Evolutionary conservation across 805 yeast species (phyloP).

Genomic region (Metschnikowia bowlesiae): DNA sequence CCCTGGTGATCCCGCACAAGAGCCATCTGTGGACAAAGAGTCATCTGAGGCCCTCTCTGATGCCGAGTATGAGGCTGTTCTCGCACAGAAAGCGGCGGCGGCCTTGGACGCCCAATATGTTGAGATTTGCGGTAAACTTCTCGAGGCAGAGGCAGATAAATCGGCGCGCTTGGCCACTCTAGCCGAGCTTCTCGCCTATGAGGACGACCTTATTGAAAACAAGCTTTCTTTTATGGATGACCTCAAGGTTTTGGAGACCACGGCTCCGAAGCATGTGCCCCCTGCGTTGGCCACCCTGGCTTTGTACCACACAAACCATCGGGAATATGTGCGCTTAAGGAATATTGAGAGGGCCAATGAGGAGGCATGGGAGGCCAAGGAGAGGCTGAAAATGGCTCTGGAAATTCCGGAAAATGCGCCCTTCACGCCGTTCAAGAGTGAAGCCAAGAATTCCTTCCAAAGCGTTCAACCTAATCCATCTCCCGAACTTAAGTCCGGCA

Average conservation of each 20-base stretch:
- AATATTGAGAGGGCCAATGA: constrained; percentile 36
- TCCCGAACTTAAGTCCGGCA: no score
- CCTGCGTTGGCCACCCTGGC: constrained; percentile 5
- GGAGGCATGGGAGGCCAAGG: constrained; percentile 38
- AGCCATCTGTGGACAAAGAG: no score
- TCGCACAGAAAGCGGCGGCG: constrained; percentile 16
- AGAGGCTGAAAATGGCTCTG: constrained; percentile 11
- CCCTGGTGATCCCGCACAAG: no score
- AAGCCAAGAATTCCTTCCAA: no score
- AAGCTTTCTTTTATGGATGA: constrained; percentile 33
- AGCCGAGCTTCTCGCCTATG: constrained; percentile 28
- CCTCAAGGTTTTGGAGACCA: constrained; percentile 21
- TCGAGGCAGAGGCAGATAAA: constrained; percentile 20
- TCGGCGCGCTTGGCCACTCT: constrained; percentile 20
- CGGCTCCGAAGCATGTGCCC: constrained; percentile 1
- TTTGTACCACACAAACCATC: constrained; percentile 39
- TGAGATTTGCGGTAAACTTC: constrained; percentile 7
- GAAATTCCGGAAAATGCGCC: not conserved
- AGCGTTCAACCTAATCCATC: no score
- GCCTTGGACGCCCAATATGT: constrained; percentile 21
- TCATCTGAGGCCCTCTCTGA: constrained; percentile 5
- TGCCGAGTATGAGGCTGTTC: constrained; percentile 27
- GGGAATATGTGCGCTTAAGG: constrained; percentile 41
- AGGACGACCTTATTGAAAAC: constrained; percentile 33
- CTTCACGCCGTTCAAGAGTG: not conserved